These are phyloP conservation scores for Thermomucor indicae-seudaticae DNA, from an alignment of 371 early-diverging fungal genomes.

Conservation along the genomic window DNA sequence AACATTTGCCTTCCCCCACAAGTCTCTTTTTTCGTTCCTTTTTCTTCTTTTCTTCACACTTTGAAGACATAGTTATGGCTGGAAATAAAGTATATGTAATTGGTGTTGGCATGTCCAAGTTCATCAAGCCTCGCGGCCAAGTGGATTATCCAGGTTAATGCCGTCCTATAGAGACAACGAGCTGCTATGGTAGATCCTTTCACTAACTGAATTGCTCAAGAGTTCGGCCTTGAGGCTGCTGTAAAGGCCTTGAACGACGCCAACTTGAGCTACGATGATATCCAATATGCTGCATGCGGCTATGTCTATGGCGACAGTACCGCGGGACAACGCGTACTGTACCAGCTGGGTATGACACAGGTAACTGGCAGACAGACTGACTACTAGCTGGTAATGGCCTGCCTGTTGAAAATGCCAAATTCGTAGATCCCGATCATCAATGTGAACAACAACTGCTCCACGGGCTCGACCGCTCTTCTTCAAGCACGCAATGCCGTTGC, in stretches of 20 bases:
- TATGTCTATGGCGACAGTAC: conserved; percentile 72
- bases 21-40: conserved; percentile 5
- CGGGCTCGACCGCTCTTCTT: conserved; percentile 76
- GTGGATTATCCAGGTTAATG: conserved; percentile 55
- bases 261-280: conserved; percentile 60
- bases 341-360: conserved; percentile 67
- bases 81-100: conserved; percentile 41
- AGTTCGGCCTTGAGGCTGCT: conserved; percentile 67
- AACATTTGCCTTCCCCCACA: too few relatives aligned
- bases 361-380: neutral
- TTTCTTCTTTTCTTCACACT: neutral
- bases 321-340: conserved; percentile 72
- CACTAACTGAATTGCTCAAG: conserved; percentile 20
- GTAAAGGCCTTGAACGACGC: conserved; percentile 76
- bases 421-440: conserved; percentile 53
- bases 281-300: conserved; percentile 61
- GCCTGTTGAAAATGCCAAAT: neutral
- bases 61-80: conserved; percentile 4
- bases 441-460: conserved; percentile 82
- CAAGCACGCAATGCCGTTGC: conserved; percentile 69
- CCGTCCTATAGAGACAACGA: conserved; percentile 12
- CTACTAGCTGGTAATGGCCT: neutral
- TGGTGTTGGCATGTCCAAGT: conserved; percentile 71
- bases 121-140: conserved; percentile 58
- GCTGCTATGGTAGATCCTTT: neutral